Conservation (phyloP, 225 moss, liverwort and hornwort genomes). For the Polytrichum commune region DNA sequence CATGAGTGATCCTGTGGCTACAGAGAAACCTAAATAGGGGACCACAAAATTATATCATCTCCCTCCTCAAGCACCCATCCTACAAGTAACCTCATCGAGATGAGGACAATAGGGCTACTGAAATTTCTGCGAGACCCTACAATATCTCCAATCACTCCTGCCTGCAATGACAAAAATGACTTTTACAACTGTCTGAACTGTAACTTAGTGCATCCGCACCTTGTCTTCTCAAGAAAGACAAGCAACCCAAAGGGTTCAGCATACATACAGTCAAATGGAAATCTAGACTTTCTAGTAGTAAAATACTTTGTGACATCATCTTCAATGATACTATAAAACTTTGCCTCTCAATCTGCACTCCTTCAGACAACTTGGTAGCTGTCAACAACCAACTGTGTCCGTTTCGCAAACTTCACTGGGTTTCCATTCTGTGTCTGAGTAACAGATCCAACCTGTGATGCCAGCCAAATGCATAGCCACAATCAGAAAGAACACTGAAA, state of each 20-base stretch:
- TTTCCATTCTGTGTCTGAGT: constrained; percentile 61
- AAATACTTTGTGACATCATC: constrained; percentile 1
- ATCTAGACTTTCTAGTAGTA: constrained; percentile 7
- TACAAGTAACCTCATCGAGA: not conserved
- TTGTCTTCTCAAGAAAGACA: constrained; percentile 2
- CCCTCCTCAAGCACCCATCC: constrained; percentile 6
- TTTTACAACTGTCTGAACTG: constrained; percentile 4
- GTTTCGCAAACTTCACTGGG: constrained; percentile 61
- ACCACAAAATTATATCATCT: not conserved
- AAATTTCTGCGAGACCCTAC: constrained; percentile 1
- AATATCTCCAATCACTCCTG: not conserved
- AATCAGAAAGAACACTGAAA: not conserved
- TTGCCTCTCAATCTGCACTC: constrained; percentile 5
- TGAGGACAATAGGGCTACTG: not conserved
- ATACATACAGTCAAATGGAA: constrained; percentile 1
- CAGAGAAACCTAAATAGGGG: too few species aligned
- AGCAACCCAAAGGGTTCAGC: not conserved
- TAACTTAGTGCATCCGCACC: constrained; percentile 4
- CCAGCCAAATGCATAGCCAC: not conserved
- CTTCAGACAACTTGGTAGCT: constrained; percentile 85
- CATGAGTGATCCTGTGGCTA: too few species aligned
- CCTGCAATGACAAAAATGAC: not conserved
- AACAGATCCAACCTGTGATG: constrained; percentile 69
- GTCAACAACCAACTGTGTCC: constrained; percentile 86
- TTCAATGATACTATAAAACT: constrained; percentile 16